phyloP scores from a whole-genome alignment of 2,329 filamentous ascomycete genomes.

The Cercospora janseana region DNA sequence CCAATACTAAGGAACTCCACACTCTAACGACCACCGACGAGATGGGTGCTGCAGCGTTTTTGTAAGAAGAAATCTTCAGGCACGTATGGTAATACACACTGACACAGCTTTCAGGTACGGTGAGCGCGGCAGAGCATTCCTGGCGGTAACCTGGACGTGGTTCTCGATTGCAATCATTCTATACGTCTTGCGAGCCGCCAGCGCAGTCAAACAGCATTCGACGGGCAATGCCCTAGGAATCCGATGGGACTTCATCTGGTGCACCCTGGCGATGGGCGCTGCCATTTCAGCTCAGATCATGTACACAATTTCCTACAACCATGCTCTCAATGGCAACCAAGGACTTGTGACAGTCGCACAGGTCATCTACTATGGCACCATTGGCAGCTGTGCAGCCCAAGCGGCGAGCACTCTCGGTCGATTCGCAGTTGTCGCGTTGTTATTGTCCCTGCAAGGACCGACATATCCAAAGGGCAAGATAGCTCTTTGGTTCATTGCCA shows the following conservation, averaged over 20 bases:
- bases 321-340: background rate
- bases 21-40: too few relatives aligned
- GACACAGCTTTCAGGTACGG: conserved; percentile 7
- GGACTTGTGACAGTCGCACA: background rate
- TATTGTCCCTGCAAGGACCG: conserved; percentile 15
- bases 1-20: too few relatives aligned
- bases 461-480: conserved; percentile 11
- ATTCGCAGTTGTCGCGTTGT: conserved; percentile 15
- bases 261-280: conserved; percentile 13
- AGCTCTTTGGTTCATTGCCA: conserved; percentile 12
- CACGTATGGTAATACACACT: background rate
- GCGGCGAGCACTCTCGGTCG: conserved; percentile 16
- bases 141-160: conserved; percentile 24
- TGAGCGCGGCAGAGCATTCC: conserved; percentile 7
- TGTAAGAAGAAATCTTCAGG: background rate
- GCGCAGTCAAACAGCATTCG: conserved; percentile 9
- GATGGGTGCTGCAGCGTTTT: conserved; percentile 1
- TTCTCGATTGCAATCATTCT: conserved; percentile 13
- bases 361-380: conserved; percentile 7
- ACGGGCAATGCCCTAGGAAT: conserved; percentile 7
- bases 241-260: conserved; percentile 19
- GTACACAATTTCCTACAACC: conserved; percentile 5
- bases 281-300: background rate
- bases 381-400: conserved; percentile 6
- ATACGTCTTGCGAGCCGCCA: conserved; percentile 14